Percentiles rank a stretch among this genome's conserved stretches.
Conservation (phyloP, 2,329 filamentous ascomycete genomes). For the Fusarium transvaalense region DNA sequence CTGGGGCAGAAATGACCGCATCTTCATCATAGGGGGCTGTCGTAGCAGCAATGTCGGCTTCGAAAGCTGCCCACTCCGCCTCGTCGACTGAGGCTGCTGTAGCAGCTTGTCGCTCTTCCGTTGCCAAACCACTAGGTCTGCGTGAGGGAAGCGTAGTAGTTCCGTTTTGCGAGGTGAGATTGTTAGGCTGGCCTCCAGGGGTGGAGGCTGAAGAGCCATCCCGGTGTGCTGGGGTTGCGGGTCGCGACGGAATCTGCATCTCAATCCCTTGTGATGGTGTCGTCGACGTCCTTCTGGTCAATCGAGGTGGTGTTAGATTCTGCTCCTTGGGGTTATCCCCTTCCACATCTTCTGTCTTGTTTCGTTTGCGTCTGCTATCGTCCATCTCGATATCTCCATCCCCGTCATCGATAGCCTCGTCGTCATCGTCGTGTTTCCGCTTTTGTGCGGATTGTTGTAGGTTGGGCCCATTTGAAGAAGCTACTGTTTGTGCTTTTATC, state of each 20-base stretch:
- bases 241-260: constrained; percentile 73
- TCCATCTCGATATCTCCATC: constrained; percentile 54
- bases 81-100: constrained; percentile 67
- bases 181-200: constrained; percentile 45
- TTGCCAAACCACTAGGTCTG: constrained; percentile 42
- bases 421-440: constrained; percentile 54
- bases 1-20: constrained; percentile 76
- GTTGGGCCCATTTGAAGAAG: constrained; percentile 28
- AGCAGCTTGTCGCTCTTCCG: constrained; percentile 34
- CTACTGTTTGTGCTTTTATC: constrained; percentile 42
- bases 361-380: constrained; percentile 61
- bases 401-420: constrained; percentile 44
- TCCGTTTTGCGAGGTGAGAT: constrained; percentile 27
- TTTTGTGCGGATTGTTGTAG: constrained; percentile 47
- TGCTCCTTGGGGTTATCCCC: constrained; percentile 42
- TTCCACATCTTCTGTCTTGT: constrained; percentile 53
- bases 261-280: constrained; percentile 69
- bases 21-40: constrained; percentile 56
- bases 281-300: constrained; percentile 62
- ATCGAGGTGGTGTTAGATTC: constrained; percentile 56
- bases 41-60: constrained; percentile 78
- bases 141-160: constrained; percentile 51
- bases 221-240: constrained; percentile 67
- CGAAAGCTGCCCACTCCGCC: constrained; percentile 87
- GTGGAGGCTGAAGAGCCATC: constrained; percentile 60